Evolutionary conservation across 2,329 filamentous ascomycete genomes (phyloP), one percentile per base, ranked within the genome.

Genomic region (Corniculantispora saksenae): DNA sequence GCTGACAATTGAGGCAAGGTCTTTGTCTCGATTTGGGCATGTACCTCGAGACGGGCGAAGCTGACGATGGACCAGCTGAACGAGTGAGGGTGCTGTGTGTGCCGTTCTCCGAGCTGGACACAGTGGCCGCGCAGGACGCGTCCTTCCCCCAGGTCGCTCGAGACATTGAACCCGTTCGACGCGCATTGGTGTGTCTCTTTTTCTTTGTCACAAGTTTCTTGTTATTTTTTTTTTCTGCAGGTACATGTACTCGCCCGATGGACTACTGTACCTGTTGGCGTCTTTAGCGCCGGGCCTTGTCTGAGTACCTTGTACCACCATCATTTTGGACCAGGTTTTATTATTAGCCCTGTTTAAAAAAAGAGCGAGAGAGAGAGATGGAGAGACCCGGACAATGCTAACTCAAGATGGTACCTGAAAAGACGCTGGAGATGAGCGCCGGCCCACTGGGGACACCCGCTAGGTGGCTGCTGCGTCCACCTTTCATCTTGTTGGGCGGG

Each of bases 381-480:
- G 32, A 32, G 32, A 10, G 54, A n/a, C n/a, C 23, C 23, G 35
- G 54, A 57, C 53, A 57, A 29, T 45, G 54, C 54, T 21, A 58
- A 32, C 38, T 15, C 56, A 8, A 50, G 43, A 53, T 62, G 60
- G 50, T 47, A 55, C 25, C 60, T 55, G 51, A 43, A 54, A 62
- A 62, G 25, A 45, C 48, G 50, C 45, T 53, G 59, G 50, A 55
- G 60, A 62, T 62, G 60, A 61, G 58, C 48, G 54, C 51, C 15
- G 47, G 17, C 47, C 58, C 59, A 61, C 59, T 19, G 23, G 15
- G 45, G 1, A 29, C 45, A 61, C 45, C 29, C 32, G 32, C 32
- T 32, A 32, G 35, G 9, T 43, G n/a, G 55, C 19, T 50, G 43
- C 43, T 47, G 56, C 40, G 48, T 54, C 38, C 55, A 58, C 53